These are phyloP conservation scores for Dendryphion nanum DNA, from an alignment of 2,329 filamentous ascomycete species.

Conservation along the genomic window DNA sequence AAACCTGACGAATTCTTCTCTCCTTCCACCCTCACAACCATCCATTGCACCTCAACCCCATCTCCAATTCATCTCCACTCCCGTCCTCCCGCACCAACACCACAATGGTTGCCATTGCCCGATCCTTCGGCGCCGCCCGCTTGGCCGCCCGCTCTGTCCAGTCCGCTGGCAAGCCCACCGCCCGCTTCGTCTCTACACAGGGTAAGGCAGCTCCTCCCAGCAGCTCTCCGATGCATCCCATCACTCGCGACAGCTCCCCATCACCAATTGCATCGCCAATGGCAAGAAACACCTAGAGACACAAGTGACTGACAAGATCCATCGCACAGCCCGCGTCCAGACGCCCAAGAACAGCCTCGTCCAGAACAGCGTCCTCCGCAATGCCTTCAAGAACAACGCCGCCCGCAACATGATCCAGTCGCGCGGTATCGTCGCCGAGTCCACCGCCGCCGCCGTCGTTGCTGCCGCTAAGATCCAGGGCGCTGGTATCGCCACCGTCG, in stretches of 20 bases:
- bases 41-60: slow-evolving; percentile 38
- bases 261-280: slow-evolving; percentile 14
- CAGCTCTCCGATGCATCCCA: too few species aligned
- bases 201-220: slow-evolving; percentile 25
- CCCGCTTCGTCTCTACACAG: slow-evolving; percentile 33
- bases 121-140: slow-evolving; percentile 41
- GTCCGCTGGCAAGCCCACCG: slow-evolving; percentile 36
- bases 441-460: slow-evolving; percentile 43
- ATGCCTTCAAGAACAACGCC: slow-evolving; percentile 42
- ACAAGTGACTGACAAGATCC: too few species aligned
- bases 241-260: too few species aligned
- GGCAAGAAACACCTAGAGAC: too few species aligned
- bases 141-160: slow-evolving; percentile 41
- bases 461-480: slow-evolving; percentile 44
- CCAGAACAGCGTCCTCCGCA: slow-evolving; percentile 35
- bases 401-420: slow-evolving; percentile 41
- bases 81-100: slow-evolving; percentile 29
- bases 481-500: slow-evolving; percentile 69
- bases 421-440: slow-evolving; percentile 43
- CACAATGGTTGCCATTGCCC: slow-evolving; percentile 42
- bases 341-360: slow-evolving; percentile 40
- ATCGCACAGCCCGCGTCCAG: slow-evolving; percentile 26
- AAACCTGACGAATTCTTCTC: slow-evolving; percentile 19
- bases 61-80: slow-evolving; percentile 41
- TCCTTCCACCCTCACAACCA: slow-evolving; percentile 24